Evolutionary conservation across 768 basidiomycete genomes (phyloP), one percentile per base, ranked within the genome.

Genomic region (Leccinum truebloodii): DNA sequence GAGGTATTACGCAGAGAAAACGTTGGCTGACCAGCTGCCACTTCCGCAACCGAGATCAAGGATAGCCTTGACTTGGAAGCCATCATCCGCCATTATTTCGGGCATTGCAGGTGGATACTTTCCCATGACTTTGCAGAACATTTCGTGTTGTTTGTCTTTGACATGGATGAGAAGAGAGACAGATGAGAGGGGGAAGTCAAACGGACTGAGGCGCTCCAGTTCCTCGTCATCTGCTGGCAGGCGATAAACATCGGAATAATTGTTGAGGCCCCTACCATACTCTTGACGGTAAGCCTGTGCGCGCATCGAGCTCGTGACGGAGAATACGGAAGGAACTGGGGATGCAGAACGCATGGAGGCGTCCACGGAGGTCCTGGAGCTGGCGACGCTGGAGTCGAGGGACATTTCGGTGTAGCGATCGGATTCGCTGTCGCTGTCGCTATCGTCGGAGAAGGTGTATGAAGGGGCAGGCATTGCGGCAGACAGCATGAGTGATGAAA

Each of bases 201-300:
- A 74, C 83, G 51, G 63, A 90, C 90, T 81, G 39, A 90, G 81
- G 59, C 90, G 82, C 34, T 84, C 80, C 26, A 89, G 74, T 64
- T 92, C 91, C 65, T 90, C 88, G 8, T 88, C 86, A 63, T 92
- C 91, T 28, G 89, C 91, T 13, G 91, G 89, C 28, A 93, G 77
- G 48, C 82, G 81, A 68, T 93, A 93, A 2, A 92, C 81, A 50
- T 92, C 88, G 2, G 90, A 92, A 64, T 88, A 88, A 63, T 85
- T 90, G 75, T 92, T 92, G 49, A 92, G 71, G 34, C 78, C 81
- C 46, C 90, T 79, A 0, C 90, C 90, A 59, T 83, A 86, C 67
- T 91, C 88, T 30, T 85, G 80, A 57, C 79, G 81, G 73, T 85
- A 86, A 1, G 84, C 81, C 37, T 81, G 78, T 16, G 80, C 82